These are phyloP conservation scores for Sphaerostilbella broomeana DNA, from an alignment of 2,329 filamentous ascomycete genomes.

Conservation along the genomic window DNA sequence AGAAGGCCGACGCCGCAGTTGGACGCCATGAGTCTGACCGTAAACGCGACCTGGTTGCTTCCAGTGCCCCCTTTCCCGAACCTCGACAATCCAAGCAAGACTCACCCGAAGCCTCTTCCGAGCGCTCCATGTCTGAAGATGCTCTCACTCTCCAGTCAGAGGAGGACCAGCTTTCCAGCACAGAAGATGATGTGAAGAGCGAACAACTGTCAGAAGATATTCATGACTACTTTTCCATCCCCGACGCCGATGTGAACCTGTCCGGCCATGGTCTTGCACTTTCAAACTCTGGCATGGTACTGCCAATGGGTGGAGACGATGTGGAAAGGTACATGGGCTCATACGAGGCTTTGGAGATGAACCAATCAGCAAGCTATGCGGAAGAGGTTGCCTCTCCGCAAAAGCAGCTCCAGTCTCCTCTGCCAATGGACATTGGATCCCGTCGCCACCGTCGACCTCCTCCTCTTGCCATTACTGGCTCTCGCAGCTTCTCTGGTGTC, in stretches of 20 bases:
- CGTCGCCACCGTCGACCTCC: conserved; percentile 42
- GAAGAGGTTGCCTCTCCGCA: conserved; percentile 16
- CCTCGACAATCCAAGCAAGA: conserved; percentile 16
- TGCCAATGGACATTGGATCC: conserved; percentile 47
- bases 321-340: conserved; percentile 12
- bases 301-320: conserved; percentile 10
- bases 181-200: conserved; percentile 11
- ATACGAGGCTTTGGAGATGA: conserved; percentile 9
- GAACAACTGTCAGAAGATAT: conserved; percentile 13
- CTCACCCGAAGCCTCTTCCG: conserved; percentile 15
- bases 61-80: conserved; percentile 34
- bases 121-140: conserved; percentile 15
- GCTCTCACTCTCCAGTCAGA: conserved; percentile 21
- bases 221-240: conserved; percentile 17
- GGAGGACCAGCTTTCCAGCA: not conserved
- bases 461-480: conserved; percentile 39
- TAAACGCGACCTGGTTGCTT: conserved; percentile 33
- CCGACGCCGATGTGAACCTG: conserved; percentile 12
- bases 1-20: conserved; percentile 21
- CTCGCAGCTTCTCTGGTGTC: conserved; percentile 38
- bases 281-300: conserved; percentile 9
- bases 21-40: conserved; percentile 24
- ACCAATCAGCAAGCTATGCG: conserved; percentile 14
- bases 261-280: conserved; percentile 5
- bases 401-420: conserved; percentile 39